Percentiles rank a stretch among this genome's conserved stretches.
Evolutionary conservation across 495 filamentous ascomycete species (phyloP).

Genomic region (Cairneyella variabilis): DNA sequence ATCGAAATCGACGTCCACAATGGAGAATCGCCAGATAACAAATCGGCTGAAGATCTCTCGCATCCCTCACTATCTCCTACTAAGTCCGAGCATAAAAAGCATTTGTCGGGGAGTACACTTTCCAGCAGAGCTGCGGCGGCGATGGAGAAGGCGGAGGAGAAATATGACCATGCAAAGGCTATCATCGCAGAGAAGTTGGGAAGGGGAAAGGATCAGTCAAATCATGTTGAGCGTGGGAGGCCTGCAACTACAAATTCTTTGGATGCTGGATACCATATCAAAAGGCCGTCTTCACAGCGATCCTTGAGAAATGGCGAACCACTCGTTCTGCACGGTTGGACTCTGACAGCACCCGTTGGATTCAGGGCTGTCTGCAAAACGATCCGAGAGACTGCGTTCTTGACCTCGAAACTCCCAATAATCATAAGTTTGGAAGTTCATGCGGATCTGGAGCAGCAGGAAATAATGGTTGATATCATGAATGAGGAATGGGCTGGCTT

Average conservation of each 20-base stretch:
- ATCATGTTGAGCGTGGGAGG: slow-evolving; percentile 4
- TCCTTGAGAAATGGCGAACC: slow-evolving; percentile 52
- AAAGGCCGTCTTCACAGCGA: slow-evolving; percentile 15
- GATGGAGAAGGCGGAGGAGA: slow-evolving; percentile 20
- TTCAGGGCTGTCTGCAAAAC: slow-evolving; percentile 82
- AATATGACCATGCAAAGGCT: slow-evolving; percentile 13
- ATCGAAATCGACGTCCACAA: slow-evolving; percentile 98
- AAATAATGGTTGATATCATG: slow-evolving; percentile 88
- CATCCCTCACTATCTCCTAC: slow-evolving; percentile 5
- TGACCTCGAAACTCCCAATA: slow-evolving; percentile 66
- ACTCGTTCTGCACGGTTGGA: slow-evolving; percentile 82
- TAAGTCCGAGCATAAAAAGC: slow-evolving; percentile 19
- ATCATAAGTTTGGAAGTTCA: slow-evolving; percentile 92
- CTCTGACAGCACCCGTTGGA: slow-evolving; percentile 78
- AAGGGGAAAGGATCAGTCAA: background rate
- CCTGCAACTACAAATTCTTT: slow-evolving; percentile 6
- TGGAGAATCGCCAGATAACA: slow-evolving; percentile 50
- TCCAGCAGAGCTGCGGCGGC: slow-evolving; percentile 18
- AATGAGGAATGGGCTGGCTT: slow-evolving; percentile 66
- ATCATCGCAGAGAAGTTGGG: slow-evolving; percentile 9
- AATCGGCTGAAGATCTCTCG: slow-evolving; percentile 5
- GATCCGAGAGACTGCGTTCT: slow-evolving; percentile 75
- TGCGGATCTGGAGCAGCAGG: slow-evolving; percentile 71
- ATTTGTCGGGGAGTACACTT: slow-evolving; percentile 20
- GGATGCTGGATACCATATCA: slow-evolving; percentile 1